Base-by-base conservation (phyloP, 1,284 basidiomycete genomes). In the Apiotrichum sp. region DNA sequence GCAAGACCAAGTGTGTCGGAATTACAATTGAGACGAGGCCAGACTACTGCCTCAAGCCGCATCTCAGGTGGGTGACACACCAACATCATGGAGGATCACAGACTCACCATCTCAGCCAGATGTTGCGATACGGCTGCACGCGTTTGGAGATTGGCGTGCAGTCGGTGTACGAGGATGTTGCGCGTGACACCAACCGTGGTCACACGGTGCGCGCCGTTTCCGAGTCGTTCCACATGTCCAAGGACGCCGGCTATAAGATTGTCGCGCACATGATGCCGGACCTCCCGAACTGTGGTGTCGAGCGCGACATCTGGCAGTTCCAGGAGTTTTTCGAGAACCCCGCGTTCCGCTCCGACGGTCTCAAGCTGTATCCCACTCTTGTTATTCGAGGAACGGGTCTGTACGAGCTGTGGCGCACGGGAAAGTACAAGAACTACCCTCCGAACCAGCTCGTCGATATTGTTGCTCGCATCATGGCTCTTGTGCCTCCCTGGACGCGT, bases 1-100 rank as follows among this genome's bases (percentile, higher is more conserved):
- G 92, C 69, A 93, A 95, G 78, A 95, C 93, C 45, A 99, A 98
- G 76, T 96, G 93, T 31, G 97, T 98, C 55, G 96, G 96, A 4
- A 98, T 99, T 68, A 99, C 96, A 2, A 98, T 99, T 65, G 96
- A 99, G 77, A 99, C 96, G 4, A 82, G 96, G 41, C 96, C 96
- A 34, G 96, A 99, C 74, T 99, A 99, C 75, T 99, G 96, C 69
- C 80, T 99, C 52, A 87, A 91, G 56, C 96, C 96, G 4, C 96
- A 99, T 79, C 81, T 99, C 13, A 48, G 47, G 47, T 48, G 10
- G 16, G 47, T 48, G 47, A 22, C 22, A 22, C 22, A 22, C 22
- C 22, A 22, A 22, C 22, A 22, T 22, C 22, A 22, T 22, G 22
- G 22, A 22, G 22, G 22, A 10, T 31, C 39, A 5, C 49, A 49